These are phyloP conservation scores for Lepidium campestre DNA, from an alignment of 441 rosid species.

Conservation along the genomic window DNA sequence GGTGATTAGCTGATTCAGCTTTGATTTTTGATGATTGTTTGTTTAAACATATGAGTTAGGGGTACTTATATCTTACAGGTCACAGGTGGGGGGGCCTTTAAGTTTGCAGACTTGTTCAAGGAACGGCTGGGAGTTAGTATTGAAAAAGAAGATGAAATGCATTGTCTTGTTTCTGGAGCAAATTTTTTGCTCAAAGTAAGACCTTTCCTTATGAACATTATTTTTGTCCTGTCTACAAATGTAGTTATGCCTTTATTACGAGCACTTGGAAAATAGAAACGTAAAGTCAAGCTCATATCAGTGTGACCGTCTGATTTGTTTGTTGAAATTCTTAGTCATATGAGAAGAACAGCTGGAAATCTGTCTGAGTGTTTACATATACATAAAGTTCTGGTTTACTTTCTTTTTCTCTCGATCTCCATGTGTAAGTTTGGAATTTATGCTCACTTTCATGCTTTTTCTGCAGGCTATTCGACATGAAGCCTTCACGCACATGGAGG, in stretches of 20 bases:
- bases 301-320: background rate
- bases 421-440: background rate
- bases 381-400: background rate
- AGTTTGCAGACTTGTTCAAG: slow-evolving; percentile 88
- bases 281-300: background rate
- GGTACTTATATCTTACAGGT: slow-evolving; percentile 40
- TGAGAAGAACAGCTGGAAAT: slow-evolving; percentile 1
- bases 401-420: background rate
- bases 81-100: slow-evolving; percentile 98
- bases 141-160: slow-evolving; percentile 99
- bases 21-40: slow-evolving; percentile 2
- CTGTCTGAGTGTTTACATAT: background rate
- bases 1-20: background rate
- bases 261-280: background rate
- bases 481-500: slow-evolving; percentile 95
- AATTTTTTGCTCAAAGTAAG: slow-evolving; percentile 94
- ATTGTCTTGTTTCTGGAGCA: slow-evolving; percentile 97
- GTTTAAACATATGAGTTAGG: background rate
- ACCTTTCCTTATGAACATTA: background rate
- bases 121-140: slow-evolving; percentile 92
- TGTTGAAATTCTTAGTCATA: background rate
- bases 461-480: slow-evolving; percentile 96
- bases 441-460: background rate
- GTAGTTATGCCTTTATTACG: background rate
- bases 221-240: background rate